Base-by-base conservation (phyloP, 805 yeast genomes). In the Saturnispora sanitii region DNA sequence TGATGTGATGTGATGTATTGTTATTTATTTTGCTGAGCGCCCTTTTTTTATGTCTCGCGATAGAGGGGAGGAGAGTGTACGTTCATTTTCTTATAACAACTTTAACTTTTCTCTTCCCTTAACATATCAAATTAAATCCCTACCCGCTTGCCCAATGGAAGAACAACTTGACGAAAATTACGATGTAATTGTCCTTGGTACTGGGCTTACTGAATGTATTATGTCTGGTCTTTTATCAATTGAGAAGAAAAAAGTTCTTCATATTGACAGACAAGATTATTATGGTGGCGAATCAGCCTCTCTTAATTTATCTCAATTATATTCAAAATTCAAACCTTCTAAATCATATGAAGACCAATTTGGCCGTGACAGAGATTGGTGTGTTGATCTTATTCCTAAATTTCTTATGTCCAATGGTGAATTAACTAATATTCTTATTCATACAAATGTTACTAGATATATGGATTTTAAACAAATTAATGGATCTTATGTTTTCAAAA, bases 361-460 rank as follows among this genome's bases (percentile, higher is more conserved):
- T 47, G 97, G 98, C 38, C 78, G 94, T 55, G 95, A 86, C 56
- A 75, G 97, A 49, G 97, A 92, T 61, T 92, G 97, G 96, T 87
- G 94, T 64, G 92, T 92, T 39, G 98, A 92, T 60, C 71, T 92
- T 64, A 86, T 92, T 55, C 98, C 98, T 33, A 92, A 92, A 65
- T 88, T 92, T 53, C 68, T 92, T 52, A 92, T 92, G 98, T 88
- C 96, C 41, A 85, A 87, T 57, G 98, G 98, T 32, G 98, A 90
- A 60, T 75, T 92, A 61, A 92, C 96, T 48, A 90, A 90, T 60
- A 92, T 92, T 51, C 73, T 92, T 51, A 87, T 85, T 27, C 96
- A 90, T 61, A 92, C 98, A 19, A 90, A 90, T 54, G 98, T 92
- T 43, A 90, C 97, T 21, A 71, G 95, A 50, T 90, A 90, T 62